Percentiles rank a stretch among this genome's conserved stretches.
phyloP scores from a whole-genome alignment of 345 rosid species.

The Citrus medica region DNA sequence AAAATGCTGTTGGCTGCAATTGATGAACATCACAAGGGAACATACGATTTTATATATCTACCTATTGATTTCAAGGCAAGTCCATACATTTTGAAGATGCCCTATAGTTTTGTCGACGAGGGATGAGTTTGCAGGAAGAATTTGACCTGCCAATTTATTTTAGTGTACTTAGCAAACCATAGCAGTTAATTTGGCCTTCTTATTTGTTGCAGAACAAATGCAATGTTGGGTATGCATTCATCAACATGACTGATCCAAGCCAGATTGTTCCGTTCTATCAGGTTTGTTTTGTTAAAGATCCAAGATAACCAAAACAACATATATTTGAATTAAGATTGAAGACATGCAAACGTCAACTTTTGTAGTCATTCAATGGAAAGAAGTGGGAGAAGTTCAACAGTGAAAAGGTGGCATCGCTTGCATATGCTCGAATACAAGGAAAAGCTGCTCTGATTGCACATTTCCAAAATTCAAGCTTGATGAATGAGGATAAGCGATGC shows the following conservation, averaged over 20 bases:
- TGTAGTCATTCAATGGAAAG: conserved; percentile 68
- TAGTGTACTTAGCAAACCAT: not conserved
- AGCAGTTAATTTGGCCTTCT: conserved; percentile 1
- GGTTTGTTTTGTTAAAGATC: conserved; percentile 19
- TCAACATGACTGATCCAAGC: conserved; percentile 57
- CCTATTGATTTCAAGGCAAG: conserved; percentile 77
- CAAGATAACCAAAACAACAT: not conserved
- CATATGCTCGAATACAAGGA: conserved; percentile 80
- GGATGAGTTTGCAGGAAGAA: not conserved
- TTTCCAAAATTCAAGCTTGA: conserved; percentile 80
- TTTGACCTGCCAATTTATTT: not conserved
- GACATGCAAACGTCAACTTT: conserved; percentile 6
- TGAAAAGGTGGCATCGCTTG: conserved; percentile 69
- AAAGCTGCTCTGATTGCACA: conserved; percentile 68
- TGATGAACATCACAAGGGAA: conserved; percentile 61
- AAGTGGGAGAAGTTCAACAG: conserved; percentile 88
- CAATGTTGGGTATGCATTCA: conserved; percentile 72
- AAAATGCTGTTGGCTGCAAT: conserved; percentile 76
- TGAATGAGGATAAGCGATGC: conserved; percentile 78
- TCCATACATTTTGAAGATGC: conserved; percentile 1
- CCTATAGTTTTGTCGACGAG: conserved; percentile 3
- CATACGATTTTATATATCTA: conserved; percentile 63
- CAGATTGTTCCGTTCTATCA: conserved; percentile 56
- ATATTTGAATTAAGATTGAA: not conserved
- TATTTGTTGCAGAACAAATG: conserved; percentile 54